phyloP scores from a whole-genome alignment of 768 basidiomycete genomes.

The Boletus huronensis region DNA sequence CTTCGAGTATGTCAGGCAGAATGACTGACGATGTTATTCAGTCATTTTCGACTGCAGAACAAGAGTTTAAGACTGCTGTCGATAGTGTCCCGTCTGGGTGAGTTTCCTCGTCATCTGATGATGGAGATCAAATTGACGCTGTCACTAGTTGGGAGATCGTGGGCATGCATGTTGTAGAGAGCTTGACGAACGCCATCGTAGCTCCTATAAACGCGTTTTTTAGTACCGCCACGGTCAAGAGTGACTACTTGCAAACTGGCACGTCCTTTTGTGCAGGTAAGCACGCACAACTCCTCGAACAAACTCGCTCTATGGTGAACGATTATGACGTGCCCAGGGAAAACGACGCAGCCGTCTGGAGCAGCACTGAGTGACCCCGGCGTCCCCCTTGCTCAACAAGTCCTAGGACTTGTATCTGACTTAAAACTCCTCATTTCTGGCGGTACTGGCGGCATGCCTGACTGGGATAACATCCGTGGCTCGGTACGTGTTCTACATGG shows the following conservation, averaged over 20 bases:
- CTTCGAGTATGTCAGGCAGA: neutral
- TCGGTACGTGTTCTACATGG: constrained; percentile 2
- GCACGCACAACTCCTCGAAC: neutral
- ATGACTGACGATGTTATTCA: neutral
- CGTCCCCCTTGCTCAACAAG: constrained; percentile 4
- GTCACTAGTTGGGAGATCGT: constrained; percentile 9
- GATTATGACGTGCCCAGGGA: neutral
- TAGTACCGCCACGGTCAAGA: constrained; percentile 9
- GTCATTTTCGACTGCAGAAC: constrained; percentile 14
- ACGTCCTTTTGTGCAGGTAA: neutral
- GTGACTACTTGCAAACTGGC: constrained; percentile 13
- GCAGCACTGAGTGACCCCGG: constrained; percentile 12
- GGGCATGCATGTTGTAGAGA: constrained; percentile 16
- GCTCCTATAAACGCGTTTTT: constrained; percentile 13
- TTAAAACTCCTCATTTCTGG: constrained; percentile 12
- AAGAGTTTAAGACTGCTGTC: constrained; percentile 16
- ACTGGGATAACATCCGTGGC: constrained; percentile 15
- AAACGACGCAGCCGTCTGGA: constrained; percentile 9
- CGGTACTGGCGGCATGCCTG: constrained; percentile 10
- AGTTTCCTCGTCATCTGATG: neutral
- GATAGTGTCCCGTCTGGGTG: constrained; percentile 15
- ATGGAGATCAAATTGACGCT: neutral
- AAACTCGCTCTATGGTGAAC: neutral
- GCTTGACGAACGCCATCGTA: constrained; percentile 9
- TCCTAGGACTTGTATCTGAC: constrained; percentile 6